These are phyloP conservation scores for Metschnikowia cerradonensis DNA, from an alignment of 805 yeast species.

Conservation along the genomic window DNA sequence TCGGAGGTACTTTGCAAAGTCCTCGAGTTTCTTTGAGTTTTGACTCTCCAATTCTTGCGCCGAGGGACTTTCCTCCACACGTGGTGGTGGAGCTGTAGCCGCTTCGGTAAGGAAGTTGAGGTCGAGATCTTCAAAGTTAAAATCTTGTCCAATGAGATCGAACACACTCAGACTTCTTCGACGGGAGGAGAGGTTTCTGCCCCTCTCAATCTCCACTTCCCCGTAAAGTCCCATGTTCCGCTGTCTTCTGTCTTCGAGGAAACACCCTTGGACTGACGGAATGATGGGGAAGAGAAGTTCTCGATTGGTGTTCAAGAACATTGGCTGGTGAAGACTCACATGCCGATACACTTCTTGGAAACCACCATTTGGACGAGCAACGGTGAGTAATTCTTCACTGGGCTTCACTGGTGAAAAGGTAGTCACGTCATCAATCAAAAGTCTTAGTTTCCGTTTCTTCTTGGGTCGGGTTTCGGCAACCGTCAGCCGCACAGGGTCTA, in stretches of 20 bases:
- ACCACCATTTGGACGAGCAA: neutral
- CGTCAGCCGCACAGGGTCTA: conserved; percentile 5
- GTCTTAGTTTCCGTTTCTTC: conserved; percentile 5
- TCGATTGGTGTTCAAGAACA: conserved; percentile 7
- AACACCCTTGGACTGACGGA: neutral
- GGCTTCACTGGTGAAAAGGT: neutral
- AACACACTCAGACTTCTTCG: conserved; percentile 8
- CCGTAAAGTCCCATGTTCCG: conserved; percentile 1
- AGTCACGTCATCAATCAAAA: conserved; percentile 5
- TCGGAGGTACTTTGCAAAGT: conserved; percentile 8
- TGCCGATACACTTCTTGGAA: conserved; percentile 6
- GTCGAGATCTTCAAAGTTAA: conserved; percentile 1
- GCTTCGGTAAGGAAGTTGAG: conserved; percentile 2
- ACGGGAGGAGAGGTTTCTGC: conserved; percentile 10
- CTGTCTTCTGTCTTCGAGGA: neutral
- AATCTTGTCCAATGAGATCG: neutral
- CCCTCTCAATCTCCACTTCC: conserved; percentile 13
- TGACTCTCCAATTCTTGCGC: neutral
- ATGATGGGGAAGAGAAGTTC: neutral
- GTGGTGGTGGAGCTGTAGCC: neutral
- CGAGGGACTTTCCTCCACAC: neutral
- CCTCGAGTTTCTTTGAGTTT: conserved; percentile 2
- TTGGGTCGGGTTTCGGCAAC: neutral
- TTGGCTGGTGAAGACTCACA: conserved; percentile 7
- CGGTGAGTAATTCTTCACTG: neutral